These are phyloP conservation scores for Hyphopichia khmerensis DNA, from an alignment of 1,139 yeast species.

Conservation along the genomic window DNA sequence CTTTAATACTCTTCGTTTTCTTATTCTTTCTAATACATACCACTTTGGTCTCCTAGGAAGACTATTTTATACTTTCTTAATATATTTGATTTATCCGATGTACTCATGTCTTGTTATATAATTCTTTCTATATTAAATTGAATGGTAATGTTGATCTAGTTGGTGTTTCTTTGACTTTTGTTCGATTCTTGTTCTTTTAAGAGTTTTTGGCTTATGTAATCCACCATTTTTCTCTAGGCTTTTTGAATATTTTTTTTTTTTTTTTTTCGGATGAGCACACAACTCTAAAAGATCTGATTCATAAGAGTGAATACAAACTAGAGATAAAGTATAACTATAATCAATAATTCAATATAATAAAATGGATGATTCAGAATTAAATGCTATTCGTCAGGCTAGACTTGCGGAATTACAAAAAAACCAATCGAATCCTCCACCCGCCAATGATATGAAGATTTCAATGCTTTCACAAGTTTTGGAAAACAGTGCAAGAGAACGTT, in stretches of 20 bases:
- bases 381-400: conserved; percentile 87
- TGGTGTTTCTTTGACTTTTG: too few relatives aligned
- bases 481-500: conserved; percentile 82
- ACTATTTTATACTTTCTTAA: conserved; percentile 84
- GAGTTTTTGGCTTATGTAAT: too few relatives aligned
- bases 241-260: too few relatives aligned
- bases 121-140: too few relatives aligned
- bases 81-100: conserved; percentile 14
- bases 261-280: too few relatives aligned
- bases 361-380: conserved; percentile 79
- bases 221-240: too few relatives aligned
- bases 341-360: not conserved
- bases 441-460: conserved; percentile 30
- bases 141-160: too few relatives aligned
- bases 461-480: conserved; percentile 70
- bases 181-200: too few relatives aligned
- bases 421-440: conserved; percentile 12
- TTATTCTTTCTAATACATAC: conserved; percentile 34
- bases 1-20: conserved; percentile 17
- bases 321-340: too few relatives aligned
- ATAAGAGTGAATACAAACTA: too few relatives aligned
- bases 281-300: too few relatives aligned
- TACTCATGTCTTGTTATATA: conserved; percentile 8
- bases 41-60: conserved; percentile 95
- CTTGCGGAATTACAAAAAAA: conserved; percentile 72